Base-by-base conservation (phyloP, 345 rosid species). In the Sisymbrium altissimum region DNA sequence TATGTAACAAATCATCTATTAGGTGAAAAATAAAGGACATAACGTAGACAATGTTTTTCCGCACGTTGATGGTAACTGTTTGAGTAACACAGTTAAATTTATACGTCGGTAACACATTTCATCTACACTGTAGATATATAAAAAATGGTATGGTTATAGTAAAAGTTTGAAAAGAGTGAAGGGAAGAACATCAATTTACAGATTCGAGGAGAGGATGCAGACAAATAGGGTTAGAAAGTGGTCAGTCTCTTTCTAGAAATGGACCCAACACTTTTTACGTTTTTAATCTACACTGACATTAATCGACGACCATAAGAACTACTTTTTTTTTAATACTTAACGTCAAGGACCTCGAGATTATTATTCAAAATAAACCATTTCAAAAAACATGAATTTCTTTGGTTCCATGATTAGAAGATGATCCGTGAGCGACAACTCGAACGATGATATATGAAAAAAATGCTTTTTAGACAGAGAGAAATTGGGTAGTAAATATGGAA, bases 161-260 rank as follows among this genome's bases (percentile, higher is more conserved):
- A 39, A 38, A 19, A n/a, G 13, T 43, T 44, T 69, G 64, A 32
- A 66, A 50, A 43, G 15, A 43, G 15, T 56, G 68, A 66, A 17
- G 21, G 68, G 70, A 70, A 78, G 79, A 80, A 84, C 25, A 86
- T 84, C 84, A 61, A 50, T 6, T 65, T 89, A 79, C 96, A 78
- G 86, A 81, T 82, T 82, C 92, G 70, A 89, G 92, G 70, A 79
- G 55, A 79, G 77, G 75, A 84, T 80, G 82, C 43, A 77, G 84
- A 84, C 91, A 82, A 85, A 75, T 68, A 78, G 66, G 71, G 88
- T 82, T 78, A 86, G 84, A 82, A 86, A 84, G 72, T 81, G 96
- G 81, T 83, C 88, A 75, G 78, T 65, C 74, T 76, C 74, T 70
- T 45, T 77, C 80, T 54, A 63, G 32, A 61, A 55, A 25, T 63